Conservation (phyloP, 2,329 filamentous ascomycete species). For the Lecanicillium sp. region DNA sequence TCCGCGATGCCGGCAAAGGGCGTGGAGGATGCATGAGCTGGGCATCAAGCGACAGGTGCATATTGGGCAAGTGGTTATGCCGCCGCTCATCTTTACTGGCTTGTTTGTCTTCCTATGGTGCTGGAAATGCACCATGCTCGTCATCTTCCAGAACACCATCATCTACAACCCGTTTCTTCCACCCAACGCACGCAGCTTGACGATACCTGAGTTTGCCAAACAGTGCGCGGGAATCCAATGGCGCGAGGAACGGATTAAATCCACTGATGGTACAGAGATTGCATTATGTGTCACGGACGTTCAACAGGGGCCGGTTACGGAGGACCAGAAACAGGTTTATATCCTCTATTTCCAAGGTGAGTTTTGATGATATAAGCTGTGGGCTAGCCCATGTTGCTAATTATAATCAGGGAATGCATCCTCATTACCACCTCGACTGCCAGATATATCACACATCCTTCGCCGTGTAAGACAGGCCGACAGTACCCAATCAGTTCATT, state of each 20-base stretch:
- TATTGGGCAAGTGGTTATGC: conserved; percentile 39
- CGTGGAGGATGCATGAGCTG: too few relatives aligned
- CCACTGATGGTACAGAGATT: conserved; percentile 57
- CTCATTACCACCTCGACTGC: conserved; percentile 47
- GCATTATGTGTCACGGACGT: conserved; percentile 48
- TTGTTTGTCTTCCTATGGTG: conserved; percentile 57
- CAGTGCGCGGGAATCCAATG: conserved; percentile 56
- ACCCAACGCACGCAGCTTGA: conserved; percentile 60
- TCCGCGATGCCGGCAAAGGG: too few relatives aligned
- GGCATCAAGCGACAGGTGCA: conserved; percentile 14
- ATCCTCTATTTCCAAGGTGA: conserved; percentile 50
- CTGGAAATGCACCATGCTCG: conserved; percentile 64
- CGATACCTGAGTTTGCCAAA: conserved; percentile 52
- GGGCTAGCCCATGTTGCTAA: conserved; percentile 5
- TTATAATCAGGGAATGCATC: conserved; percentile 41
- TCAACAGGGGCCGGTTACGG: conserved; percentile 3
- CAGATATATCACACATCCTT: conserved; percentile 46
- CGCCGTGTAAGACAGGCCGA: conserved; percentile 31
- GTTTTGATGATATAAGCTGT: conserved; percentile 2
- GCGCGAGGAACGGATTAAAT: conserved; percentile 52
- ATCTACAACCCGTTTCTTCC: conserved; percentile 74
- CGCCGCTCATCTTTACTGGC: conserved; percentile 58
- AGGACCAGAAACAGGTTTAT: conserved; percentile 32
- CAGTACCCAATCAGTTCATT: conserved; percentile 20
- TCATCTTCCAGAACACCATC: conserved; percentile 72